phyloP scores from a whole-genome alignment of 352 stramenopile genomes.

The Globisporangium barbulae region DNA sequence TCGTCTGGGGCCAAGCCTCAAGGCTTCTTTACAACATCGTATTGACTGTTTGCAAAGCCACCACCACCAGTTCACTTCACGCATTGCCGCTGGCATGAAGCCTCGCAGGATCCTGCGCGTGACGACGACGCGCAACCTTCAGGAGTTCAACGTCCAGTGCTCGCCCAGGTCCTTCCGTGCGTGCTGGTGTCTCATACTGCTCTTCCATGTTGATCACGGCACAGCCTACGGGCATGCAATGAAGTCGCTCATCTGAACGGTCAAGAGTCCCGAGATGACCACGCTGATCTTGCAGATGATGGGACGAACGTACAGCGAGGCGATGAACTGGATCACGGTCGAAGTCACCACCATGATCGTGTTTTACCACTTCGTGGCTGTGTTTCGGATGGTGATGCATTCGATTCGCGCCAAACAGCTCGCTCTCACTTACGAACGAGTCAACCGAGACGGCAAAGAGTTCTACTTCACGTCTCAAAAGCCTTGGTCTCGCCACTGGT shows the following conservation, averaged over 20 bases:
- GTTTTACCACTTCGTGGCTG: not conserved
- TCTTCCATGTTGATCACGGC: not conserved
- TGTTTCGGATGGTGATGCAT: not conserved
- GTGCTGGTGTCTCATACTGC: not conserved
- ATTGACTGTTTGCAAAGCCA: no score
- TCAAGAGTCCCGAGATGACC: not conserved
- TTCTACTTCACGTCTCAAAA: not conserved
- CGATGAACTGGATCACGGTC: not conserved
- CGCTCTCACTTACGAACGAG: not conserved
- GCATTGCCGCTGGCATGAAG: not conserved
- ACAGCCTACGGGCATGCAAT: not conserved
- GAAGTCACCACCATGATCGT: not conserved
- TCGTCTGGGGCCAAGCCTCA: no score
- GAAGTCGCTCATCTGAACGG: not conserved
- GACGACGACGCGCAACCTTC: not conserved
- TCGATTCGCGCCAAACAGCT: slow-evolving; percentile 2
- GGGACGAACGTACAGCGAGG: not conserved
- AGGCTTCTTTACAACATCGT: no score
- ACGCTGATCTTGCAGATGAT: not conserved
- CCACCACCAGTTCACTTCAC: no score
- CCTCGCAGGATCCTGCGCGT: not conserved
- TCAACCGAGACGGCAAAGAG: not conserved
- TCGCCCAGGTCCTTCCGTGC: not conserved
- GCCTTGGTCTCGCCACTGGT: not conserved
- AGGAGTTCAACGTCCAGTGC: slow-evolving; percentile 3